Conservation (phyloP, 805 yeast genomes). For the Metschnikowia amazonensis region DNA sequence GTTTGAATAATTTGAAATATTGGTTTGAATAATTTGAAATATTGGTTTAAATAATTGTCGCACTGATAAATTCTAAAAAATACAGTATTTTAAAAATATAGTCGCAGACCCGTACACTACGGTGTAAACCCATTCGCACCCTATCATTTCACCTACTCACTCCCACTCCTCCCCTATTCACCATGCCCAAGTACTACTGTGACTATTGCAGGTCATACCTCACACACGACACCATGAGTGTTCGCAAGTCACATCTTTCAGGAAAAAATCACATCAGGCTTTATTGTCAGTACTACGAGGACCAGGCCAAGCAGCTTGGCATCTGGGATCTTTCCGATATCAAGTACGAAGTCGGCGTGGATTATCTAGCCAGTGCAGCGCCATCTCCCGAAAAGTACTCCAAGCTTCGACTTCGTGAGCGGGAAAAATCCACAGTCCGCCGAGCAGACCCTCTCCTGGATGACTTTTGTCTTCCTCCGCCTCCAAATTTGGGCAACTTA, state of each 20-base stretch:
- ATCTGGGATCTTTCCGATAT: constrained; percentile 29
- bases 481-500: constrained; percentile 15
- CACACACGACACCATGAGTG: constrained; percentile 87
- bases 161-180: neutral
- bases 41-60: too few relatives aligned
- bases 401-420: constrained; percentile 10
- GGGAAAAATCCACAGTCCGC: constrained; percentile 15
- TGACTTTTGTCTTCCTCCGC: constrained; percentile 19
- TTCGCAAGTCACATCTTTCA: constrained; percentile 69
- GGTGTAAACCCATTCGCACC: too few relatives aligned
- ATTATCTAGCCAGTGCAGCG: constrained; percentile 31
- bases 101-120: neutral
- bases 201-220: constrained; percentile 79
- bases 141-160: neutral
- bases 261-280: constrained; percentile 74
- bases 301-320: constrained; percentile 29
- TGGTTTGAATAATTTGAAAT: too few relatives aligned
- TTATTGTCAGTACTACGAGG: constrained; percentile 72
- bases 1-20: too few relatives aligned
- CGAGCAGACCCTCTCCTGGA: constrained; percentile 11
- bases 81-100: too few relatives aligned
- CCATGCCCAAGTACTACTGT: constrained; percentile 73
- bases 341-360: constrained; percentile 35
- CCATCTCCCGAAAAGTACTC: constrained; percentile 23
- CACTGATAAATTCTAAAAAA: too few relatives aligned